Evolutionary conservation across 1,284 basidiomycete genomes (phyloP).

Genomic region (Kwoniella shivajii): DNA sequence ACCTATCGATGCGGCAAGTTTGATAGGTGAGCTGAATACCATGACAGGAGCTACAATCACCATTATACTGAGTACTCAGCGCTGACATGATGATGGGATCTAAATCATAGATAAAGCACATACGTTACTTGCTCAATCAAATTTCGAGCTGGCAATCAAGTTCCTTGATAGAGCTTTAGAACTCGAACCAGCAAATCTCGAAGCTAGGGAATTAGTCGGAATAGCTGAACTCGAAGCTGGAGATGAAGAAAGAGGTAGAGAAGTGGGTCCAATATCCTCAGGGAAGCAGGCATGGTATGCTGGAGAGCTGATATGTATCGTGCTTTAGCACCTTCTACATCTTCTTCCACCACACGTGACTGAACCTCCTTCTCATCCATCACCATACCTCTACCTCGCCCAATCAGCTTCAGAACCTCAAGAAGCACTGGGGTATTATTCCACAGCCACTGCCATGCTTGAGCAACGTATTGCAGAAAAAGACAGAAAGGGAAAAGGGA

Average conservation of each 20-base stretch:
- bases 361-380: slow-evolving; percentile 64
- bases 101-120: slow-evolving; percentile 61
- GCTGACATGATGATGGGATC: no score
- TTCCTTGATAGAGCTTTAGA: slow-evolving; percentile 72
- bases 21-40: slow-evolving; percentile 29
- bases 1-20: slow-evolving; percentile 21
- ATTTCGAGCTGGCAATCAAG: slow-evolving; percentile 76
- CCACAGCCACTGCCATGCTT: slow-evolving; percentile 75
- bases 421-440: slow-evolving; percentile 76
- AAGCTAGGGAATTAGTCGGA: slow-evolving; percentile 78
- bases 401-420: slow-evolving; percentile 75
- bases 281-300: neutral
- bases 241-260: slow-evolving; percentile 70
- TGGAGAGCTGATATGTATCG: neutral
- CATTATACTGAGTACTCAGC: neutral
- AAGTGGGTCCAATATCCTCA: slow-evolving; percentile 57
- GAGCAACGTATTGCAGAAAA: slow-evolving; percentile 62
- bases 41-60: neutral
- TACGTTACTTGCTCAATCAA: slow-evolving; percentile 73
- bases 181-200: slow-evolving; percentile 65
- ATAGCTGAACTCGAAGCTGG: slow-evolving; percentile 76
- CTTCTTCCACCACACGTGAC: slow-evolving; percentile 62
- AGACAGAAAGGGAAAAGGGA: slow-evolving; percentile 25
- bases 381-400: slow-evolving; percentile 86
- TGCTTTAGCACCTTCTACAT: slow-evolving; percentile 54